Evolutionary conservation across 164 flowering plant genomes (phyloP).

Genomic region (Berberis thunbergii): DNA sequence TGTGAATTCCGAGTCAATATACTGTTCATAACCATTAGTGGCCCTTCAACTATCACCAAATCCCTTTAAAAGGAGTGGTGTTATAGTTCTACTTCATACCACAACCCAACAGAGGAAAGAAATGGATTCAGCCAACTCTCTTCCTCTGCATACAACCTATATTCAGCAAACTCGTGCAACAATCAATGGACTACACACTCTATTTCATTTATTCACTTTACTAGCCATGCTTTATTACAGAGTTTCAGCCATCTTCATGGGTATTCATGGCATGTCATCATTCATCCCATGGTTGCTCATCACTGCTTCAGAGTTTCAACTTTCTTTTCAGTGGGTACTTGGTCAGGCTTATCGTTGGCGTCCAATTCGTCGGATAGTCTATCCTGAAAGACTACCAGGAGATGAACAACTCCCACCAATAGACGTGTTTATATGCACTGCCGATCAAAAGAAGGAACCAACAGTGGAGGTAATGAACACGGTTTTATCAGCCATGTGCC

Average conservation of each 20-base stretch:
- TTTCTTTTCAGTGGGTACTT: slow-evolving; percentile 40
- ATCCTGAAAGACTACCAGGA: slow-evolving; percentile 31
- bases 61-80: too few relatives aligned
- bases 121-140: too few relatives aligned
- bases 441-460: slow-evolving; percentile 54
- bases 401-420: slow-evolving; percentile 34
- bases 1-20: too few relatives aligned
- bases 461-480: slow-evolving; percentile 56
- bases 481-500: slow-evolving; percentile 54
- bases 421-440: slow-evolving; percentile 63
- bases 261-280: neutral
- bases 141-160: neutral
- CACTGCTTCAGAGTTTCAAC: slow-evolving; percentile 32
- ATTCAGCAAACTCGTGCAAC: slow-evolving; percentile 7
- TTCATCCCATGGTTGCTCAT: slow-evolving; percentile 22
- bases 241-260: neutral
- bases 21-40: too few relatives aligned
- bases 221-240: slow-evolving; percentile 13
- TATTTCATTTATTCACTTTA: neutral
- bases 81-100: too few relatives aligned
- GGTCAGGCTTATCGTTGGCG: slow-evolving; percentile 35
- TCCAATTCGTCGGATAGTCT: slow-evolving; percentile 35
- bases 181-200: slow-evolving; percentile 4
- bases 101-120: too few relatives aligned
- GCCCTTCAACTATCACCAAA: too few relatives aligned